Base-by-base conservation (phyloP, 129 eudicot species). In the Flaveria bidentis region DNA sequence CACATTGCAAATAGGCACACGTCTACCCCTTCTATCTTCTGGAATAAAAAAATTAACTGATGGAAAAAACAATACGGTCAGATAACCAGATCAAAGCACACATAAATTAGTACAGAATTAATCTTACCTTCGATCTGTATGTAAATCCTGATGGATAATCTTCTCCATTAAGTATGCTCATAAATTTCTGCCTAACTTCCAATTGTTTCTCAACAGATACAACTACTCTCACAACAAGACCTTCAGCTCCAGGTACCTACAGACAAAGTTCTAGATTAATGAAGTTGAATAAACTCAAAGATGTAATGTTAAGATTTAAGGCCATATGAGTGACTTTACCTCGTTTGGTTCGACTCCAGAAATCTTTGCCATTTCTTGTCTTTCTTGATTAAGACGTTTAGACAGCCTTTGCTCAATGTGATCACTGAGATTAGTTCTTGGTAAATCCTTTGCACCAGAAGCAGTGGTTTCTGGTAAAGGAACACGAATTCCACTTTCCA, bases 1-100 rank as follows among this genome's bases (percentile, higher is more conserved):
- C 92, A 88, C 98, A 93, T 93, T 58, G 81, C 89, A 79, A 93
- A 93, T 14, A 93, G 85, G 76, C 98, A 93, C 57, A 93, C 92
- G 74, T 93, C 98, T 41, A 90, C 92, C 50, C 97, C 98, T 83
- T 87, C 92, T 80, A 90, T 86, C 77, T 78, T 93, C 83, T 93
- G 98, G 67, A 93, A 93, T 79, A 93, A 73, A 60, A 88, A 86
- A 16, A 93, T 88, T 78, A 85, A 87, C 98, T 93, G 85, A 39
- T 73, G 67, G 67, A 53, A 69, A 36, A 78, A 81, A 72, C 67
- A 49, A 51, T 9, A 74, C 39, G 53, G 53, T 75, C 70, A 81
- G 65, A 76, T 39, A 60, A 57, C 50, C 63, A 16, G 20, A 50
- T 44, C 20, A 63, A 49, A 76, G 10, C 23, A 28, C 23, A 53